Conservation (phyloP, 2,329 filamentous ascomycete genomes). For the Amylocarpus encephaloides region DNA sequence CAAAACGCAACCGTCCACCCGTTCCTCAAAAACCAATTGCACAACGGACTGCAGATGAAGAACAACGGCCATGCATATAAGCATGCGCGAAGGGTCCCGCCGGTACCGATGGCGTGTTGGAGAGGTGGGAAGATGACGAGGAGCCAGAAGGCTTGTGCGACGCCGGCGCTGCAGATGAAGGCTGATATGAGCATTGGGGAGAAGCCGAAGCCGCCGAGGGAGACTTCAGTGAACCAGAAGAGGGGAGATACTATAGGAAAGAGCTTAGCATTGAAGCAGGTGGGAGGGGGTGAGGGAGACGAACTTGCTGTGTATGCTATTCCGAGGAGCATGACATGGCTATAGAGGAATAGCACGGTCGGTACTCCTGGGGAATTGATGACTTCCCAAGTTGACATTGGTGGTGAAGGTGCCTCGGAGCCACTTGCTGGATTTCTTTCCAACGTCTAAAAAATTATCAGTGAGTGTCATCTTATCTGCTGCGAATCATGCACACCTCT, state of each 20-base stretch:
- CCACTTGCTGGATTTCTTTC: slow-evolving; percentile 23
- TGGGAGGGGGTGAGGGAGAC: not conserved
- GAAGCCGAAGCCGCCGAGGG: slow-evolving; percentile 61
- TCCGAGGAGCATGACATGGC: slow-evolving; percentile 61
- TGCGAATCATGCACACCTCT: slow-evolving; percentile 37
- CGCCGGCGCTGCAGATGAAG: slow-evolving; percentile 58
- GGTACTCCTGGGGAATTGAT: slow-evolving; percentile 57
- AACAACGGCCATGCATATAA: slow-evolving; percentile 56
- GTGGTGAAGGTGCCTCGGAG: slow-evolving; percentile 12
- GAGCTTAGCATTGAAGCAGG: not conserved
- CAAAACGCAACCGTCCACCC: slow-evolving; percentile 34
- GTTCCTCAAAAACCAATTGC: slow-evolving; percentile 49
- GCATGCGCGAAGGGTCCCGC: slow-evolving; percentile 55
- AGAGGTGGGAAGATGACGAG: slow-evolving; percentile 63
- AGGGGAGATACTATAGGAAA: slow-evolving; percentile 48
- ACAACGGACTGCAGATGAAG: slow-evolving; percentile 47
- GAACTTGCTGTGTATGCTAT: slow-evolving; percentile 60
- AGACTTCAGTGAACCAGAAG: slow-evolving; percentile 58
- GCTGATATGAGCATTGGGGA: slow-evolving; percentile 56
- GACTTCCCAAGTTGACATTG: slow-evolving; percentile 46
- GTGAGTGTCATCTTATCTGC: not conserved
- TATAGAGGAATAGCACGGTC: slow-evolving; percentile 60
- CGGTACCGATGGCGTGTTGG: slow-evolving; percentile 60
- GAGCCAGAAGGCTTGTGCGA: slow-evolving; percentile 65
- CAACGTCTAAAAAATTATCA: slow-evolving; percentile 37